Percentiles rank a stretch among this genome's conserved stretches.
These are phyloP conservation scores for Colletotrichum gloeosporioides DNA, from an alignment of 2,329 filamentous ascomycete species.

Conservation along the genomic window DNA sequence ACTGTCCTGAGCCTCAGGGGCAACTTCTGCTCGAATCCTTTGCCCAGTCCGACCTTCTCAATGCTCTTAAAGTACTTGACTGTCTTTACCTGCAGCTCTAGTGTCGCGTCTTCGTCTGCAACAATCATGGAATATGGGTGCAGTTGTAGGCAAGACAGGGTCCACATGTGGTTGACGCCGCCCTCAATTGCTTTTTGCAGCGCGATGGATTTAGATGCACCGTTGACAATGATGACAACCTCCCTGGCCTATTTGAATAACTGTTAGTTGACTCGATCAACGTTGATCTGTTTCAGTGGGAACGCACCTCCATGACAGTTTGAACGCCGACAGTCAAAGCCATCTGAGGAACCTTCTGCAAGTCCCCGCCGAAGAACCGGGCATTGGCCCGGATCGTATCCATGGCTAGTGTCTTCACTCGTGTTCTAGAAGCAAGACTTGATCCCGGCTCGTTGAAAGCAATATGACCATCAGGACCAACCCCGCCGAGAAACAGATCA, in stretches of 20 bases:
- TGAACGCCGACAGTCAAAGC: conserved; percentile 39
- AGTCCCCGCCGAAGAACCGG: conserved; percentile 53
- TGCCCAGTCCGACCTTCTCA: conserved; percentile 55
- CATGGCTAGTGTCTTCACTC: conserved; percentile 79
- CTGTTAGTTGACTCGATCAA: conserved; percentile 54
- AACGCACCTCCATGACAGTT: conserved; percentile 52
- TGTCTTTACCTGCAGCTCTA: conserved; percentile 69
- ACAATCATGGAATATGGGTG: conserved; percentile 77
- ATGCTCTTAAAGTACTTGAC: conserved; percentile 66
- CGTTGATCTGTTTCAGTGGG: conserved; percentile 44
- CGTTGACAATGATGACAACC: conserved; percentile 76
- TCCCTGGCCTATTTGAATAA: conserved; percentile 69
- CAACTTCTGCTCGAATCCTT: conserved; percentile 51
- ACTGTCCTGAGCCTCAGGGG: conserved; percentile 29
- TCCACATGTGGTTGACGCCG: conserved; percentile 83
- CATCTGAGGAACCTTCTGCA: conserved; percentile 25
- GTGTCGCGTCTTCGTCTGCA: conserved; percentile 74
- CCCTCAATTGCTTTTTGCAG: conserved; percentile 77
- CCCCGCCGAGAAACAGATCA: conserved; percentile 78
- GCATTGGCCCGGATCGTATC: conserved; percentile 80
- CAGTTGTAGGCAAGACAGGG: conserved; percentile 74
- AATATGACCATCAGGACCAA: conserved; percentile 80
- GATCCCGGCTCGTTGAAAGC: conserved; percentile 84
- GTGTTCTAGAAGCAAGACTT: conserved; percentile 70
- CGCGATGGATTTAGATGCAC: conserved; percentile 74